These are phyloP conservation scores for Pleochaeta shiraiana DNA, from an alignment of 2,329 filamentous ascomycete genomes.

Conservation along the genomic window DNA sequence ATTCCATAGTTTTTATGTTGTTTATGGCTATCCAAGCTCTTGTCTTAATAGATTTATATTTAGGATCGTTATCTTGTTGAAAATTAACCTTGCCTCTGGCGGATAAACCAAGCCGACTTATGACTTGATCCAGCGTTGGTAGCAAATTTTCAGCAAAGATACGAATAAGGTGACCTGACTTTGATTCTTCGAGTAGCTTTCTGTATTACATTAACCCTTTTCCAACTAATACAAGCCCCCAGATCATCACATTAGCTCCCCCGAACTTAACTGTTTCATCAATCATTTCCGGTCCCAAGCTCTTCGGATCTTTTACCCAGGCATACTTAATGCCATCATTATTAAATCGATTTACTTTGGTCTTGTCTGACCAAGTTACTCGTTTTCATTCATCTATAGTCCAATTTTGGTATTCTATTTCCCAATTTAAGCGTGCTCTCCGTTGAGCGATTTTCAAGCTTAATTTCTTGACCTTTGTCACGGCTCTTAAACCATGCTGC, in stretches of 20 bases:
- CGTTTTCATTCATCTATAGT: not conserved
- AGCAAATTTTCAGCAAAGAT: not conserved
- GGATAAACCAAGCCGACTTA: not conserved
- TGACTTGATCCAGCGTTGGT: not conserved
- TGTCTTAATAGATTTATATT: not conserved
- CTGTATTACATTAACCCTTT: not conserved
- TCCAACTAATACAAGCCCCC: not conserved
- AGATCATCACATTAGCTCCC: not conserved
- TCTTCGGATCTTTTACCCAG: not conserved
- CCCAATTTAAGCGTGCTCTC: not conserved
- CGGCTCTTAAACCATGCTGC: not conserved
- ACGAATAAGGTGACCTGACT: not conserved
- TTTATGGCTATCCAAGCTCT: not conserved
- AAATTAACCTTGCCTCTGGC: not conserved
- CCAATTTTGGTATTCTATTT: not conserved
- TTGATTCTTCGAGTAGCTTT: not conserved
- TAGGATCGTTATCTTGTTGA: constrained; percentile 1
- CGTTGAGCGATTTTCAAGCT: not conserved
- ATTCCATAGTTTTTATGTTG: too few species aligned
- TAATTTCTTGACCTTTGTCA: not conserved
- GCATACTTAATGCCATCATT: not conserved
- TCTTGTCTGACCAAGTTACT: not conserved
- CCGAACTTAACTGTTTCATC: not conserved
- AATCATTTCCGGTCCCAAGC: not conserved
- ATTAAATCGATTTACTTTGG: not conserved